Base-by-base conservation (phyloP, 2,329 filamentous ascomycete genomes). In the Phaeosphaeriaceae sp. region DNA sequence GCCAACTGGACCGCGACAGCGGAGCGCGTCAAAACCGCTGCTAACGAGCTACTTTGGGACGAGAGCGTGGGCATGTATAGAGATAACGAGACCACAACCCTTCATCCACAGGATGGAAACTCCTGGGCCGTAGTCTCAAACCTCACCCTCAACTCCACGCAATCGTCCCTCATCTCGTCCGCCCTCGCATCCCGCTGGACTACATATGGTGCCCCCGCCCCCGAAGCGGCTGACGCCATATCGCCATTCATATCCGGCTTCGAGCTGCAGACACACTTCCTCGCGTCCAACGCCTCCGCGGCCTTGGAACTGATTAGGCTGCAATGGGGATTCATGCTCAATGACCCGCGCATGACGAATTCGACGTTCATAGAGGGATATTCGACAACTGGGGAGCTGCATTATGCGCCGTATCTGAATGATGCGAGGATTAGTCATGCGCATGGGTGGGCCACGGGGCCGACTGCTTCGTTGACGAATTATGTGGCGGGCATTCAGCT, bases 251-350 rank as follows among this genome's bases (percentile, higher is more conserved):
- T 82, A 43, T 78, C 78, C 0, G 78, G 79, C 13, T 82, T 83
- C 46, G 82, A 84, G 56, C 62, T 84, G 1, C 78, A 82, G 55
- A 76, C 78, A 0, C 82, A 84, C 54, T 78, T 79, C 54, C 62
- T 78, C 8, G 81, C 81, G 0, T 70, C 69, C 6, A 77, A 82
- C 32, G 67, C 78, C 0, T 70, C 74, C 26, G 72, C 73, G 1
- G 81, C 79, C 0, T 70, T 84, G 1, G 80, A 74, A 2, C 69
- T 84, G 4, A 82, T 84, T 60, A 69, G 80, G 7, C 60, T 81
- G 2, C 79, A 83, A 67, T 86, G 84, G 83, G 83, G 81, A 0
- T 87, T 84, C 64, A 86, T 87, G 84, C 79, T 87, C 5, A 77
- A 85, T 17, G 81, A 85, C 55, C 79, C 82, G 0, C 77, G 82